Percentiles rank a stretch among this genome's conserved stretches.
These are phyloP conservation scores for Thyridium curvatum DNA, from an alignment of 2,329 filamentous ascomycete species.

Conservation along the genomic window DNA sequence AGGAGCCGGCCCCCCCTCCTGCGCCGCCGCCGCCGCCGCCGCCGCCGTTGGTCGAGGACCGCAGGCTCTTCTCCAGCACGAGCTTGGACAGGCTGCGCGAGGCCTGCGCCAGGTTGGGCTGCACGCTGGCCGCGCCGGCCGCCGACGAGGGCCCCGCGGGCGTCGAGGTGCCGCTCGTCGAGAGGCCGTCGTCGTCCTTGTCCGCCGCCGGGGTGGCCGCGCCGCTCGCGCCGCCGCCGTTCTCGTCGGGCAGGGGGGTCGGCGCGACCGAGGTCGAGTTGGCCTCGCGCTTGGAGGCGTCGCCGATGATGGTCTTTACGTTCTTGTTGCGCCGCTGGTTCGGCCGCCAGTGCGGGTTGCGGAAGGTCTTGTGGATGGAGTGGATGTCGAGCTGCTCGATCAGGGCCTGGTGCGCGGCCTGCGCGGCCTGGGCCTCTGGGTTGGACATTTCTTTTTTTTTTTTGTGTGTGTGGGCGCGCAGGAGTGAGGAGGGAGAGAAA, in stretches of 20 bases:
- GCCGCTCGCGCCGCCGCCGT: slow-evolving; percentile 77
- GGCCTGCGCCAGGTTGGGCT: slow-evolving; percentile 78
- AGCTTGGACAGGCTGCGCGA: slow-evolving; percentile 80
- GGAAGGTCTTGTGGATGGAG: slow-evolving; percentile 79
- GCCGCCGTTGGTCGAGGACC: slow-evolving; percentile 28
- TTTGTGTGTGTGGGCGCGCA: no score
- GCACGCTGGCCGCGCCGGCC: slow-evolving; percentile 26
- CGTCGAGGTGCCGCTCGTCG: slow-evolving; percentile 52
- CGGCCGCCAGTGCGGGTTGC: slow-evolving; percentile 84
- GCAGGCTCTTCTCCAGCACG: slow-evolving; percentile 76
- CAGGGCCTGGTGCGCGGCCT: slow-evolving; percentile 78
- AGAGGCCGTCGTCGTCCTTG: slow-evolving; percentile 43
- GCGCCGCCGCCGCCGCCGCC: slow-evolving; percentile 13
- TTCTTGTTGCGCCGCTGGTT: slow-evolving; percentile 98
- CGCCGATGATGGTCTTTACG: slow-evolving; percentile 90
- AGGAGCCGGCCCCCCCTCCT: slow-evolving; percentile 4
- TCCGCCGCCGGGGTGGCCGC: slow-evolving; percentile 58
- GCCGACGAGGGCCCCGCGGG: slow-evolving; percentile 41
- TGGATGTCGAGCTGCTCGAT: slow-evolving; percentile 91
- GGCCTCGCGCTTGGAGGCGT: slow-evolving; percentile 83
- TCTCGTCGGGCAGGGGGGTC: slow-evolving; percentile 68
- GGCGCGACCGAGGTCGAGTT: slow-evolving; percentile 57
- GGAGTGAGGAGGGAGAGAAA: no score
- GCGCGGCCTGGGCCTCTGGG: slow-evolving; percentile 66
- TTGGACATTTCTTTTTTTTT: no score